phyloP scores from a whole-genome alignment of 495 filamentous ascomycete genomes.

The Aspergillus affinis region DNA sequence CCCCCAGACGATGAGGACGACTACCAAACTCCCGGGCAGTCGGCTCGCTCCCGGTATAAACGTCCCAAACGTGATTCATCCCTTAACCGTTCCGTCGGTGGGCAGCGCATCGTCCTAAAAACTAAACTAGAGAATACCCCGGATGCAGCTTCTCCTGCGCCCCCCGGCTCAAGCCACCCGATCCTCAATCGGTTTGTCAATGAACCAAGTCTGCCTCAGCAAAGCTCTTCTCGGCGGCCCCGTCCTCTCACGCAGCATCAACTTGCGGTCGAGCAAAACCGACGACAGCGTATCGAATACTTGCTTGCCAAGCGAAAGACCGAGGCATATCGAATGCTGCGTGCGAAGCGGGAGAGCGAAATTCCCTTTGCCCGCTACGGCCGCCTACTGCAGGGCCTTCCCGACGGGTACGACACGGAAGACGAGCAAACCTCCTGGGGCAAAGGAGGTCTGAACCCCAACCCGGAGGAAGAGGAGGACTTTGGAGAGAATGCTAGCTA shows the following conservation, averaged over 20 bases:
- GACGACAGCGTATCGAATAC: conserved; percentile 83
- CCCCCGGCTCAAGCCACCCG: conserved; percentile 48
- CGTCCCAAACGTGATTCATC: conserved; percentile 39
- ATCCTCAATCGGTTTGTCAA: conserved; percentile 48
- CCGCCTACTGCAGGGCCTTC: conserved; percentile 62
- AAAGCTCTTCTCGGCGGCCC: conserved; percentile 53
- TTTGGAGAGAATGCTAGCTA: conserved; percentile 75
- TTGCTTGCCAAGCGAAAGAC: conserved; percentile 72
- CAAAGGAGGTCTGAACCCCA: conserved; percentile 66
- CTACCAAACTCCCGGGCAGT: conserved; percentile 31
- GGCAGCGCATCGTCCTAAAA: conserved; percentile 50
- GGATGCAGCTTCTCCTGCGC: conserved; percentile 48
- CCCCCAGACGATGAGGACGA: conserved; percentile 41
- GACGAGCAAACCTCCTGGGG: conserved; percentile 65
- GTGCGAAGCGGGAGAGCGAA: conserved; percentile 58
- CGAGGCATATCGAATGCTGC: conserved; percentile 61
- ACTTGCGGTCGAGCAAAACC: conserved; percentile 84
- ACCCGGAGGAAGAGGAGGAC: conserved; percentile 66
- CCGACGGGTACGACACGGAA: conserved; percentile 76
- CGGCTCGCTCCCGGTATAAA: conserved; percentile 36
- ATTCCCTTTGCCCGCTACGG: conserved; percentile 63
- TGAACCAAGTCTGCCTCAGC: conserved; percentile 35
- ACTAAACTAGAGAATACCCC: conserved; percentile 49
- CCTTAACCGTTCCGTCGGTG: conserved; percentile 34
- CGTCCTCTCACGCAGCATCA: conserved; percentile 92